Base-by-base conservation (phyloP, 352 stramenopile genomes). In the Pilasporangium apinafurcum region DNA sequence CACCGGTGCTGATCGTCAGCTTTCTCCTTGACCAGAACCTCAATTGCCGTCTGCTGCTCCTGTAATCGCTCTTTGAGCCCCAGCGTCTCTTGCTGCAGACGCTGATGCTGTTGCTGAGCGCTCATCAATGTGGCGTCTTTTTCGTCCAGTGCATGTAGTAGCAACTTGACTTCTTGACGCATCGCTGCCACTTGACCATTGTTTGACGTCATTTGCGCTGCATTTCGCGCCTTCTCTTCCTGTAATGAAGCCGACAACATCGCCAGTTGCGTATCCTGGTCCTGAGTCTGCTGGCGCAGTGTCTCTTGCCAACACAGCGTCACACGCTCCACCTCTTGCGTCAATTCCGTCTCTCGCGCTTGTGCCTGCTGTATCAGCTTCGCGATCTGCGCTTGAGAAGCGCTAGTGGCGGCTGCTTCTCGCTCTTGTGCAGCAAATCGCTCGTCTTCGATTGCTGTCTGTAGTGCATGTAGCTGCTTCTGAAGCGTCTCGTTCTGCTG, bases 81-180 rank as follows among this genome's bases (percentile, higher is more conserved):
- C 1, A 47, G 24, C 2, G 79, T 53, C 17, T 86, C 64, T 0
- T 46, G 50, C 4, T 40, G 14, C 6, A 62, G 55, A 7, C 58
- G 41, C 0, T 63, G 34, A 9, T 65, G 62, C 14, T 71, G 54
- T 5, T 53, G 50, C 2, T 27, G 56, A 36, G 81, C 47, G 25
- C 48, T 27, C 13, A 67, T 32, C 5, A 89, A 39, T 33, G 81
- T 66, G 13, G 69, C 47, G 21, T 89, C 77, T 45, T 86, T 86
- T 7, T 78, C 61, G 9, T 66, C 68, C 1, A 89, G 46, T 3
- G 71, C 71, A 8, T 56, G 45, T 20, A 89, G 50, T 10, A 89
- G 52, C 69, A 89, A 75, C 44, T 86, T 89, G 8, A 89, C 55
- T 20, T 89, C 61, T 47, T 86, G 71, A 31, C 83, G 62, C 8